These are phyloP conservation scores for Pterothamnion heteromorphum DNA, from an alignment of 31 red algal genomes.

Conservation along the genomic window DNA sequence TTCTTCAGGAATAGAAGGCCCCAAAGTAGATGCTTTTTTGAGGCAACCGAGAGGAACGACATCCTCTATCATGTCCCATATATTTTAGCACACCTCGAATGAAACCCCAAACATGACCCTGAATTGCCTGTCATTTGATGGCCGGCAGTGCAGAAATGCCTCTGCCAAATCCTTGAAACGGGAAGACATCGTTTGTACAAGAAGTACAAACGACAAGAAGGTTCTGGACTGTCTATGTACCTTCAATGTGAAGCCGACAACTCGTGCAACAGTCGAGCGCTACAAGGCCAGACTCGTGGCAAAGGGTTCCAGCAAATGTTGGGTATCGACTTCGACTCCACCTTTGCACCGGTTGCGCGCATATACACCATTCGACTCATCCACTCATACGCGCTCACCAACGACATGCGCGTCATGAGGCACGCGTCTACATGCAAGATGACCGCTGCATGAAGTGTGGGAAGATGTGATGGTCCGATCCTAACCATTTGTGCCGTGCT, in stretches of 20 bases:
- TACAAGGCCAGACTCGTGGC: neutral
- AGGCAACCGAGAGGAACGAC: too few relatives aligned
- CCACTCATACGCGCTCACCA: neutral
- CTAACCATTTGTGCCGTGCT: neutral
- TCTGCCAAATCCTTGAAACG: too few relatives aligned
- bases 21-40: constrained; percentile 41
- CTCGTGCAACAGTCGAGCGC: too few relatives aligned
- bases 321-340: neutral
- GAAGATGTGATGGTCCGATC: neutral
- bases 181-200: too few relatives aligned
- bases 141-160: too few relatives aligned
- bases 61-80: too few relatives aligned
- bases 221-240: too few relatives aligned
- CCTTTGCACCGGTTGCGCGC: neutral
- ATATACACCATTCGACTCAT: neutral
- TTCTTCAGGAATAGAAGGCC: constrained; percentile 7
- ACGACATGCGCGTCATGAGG: neutral
- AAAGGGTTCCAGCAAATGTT: neutral
- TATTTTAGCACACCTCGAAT: too few relatives aligned
- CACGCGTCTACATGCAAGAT: constrained; percentile 13
- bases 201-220: neutral
- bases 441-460: constrained; percentile 20
- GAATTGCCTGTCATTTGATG: too few relatives aligned
- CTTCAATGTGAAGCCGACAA: neutral
- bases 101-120: too few relatives aligned